Base-by-base conservation (phyloP, 2,329 filamentous ascomycete species). In the Pseudogymnoascus sp. region DNA sequence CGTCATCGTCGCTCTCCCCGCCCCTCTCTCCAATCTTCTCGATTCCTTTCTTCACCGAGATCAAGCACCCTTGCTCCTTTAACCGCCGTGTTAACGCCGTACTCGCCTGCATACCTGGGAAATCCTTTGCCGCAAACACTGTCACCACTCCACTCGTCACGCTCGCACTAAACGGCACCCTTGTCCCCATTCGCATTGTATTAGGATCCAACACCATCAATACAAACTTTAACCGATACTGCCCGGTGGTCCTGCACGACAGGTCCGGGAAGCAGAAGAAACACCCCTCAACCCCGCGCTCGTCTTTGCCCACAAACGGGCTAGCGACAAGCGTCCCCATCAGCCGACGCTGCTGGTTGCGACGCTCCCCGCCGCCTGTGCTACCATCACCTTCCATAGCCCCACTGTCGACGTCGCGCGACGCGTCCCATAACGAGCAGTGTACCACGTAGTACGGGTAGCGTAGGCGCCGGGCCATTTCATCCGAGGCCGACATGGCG, bases 181-280 rank as follows among this genome's bases (percentile, higher is more conserved):
- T 78, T 53, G 74, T 74, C 29, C 84, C 85, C 2, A 81, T 81
- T 13, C 77, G 76, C 74, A 85, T 82, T 59, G 78, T 77, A 37
- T 75, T 76, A 1, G 86, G 86, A 67, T 92, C 86, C 44, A 93
- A 82, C 65, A 89, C 83, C 71, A 92, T 84, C 21, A 93, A 79
- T 38, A 84, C 84, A 73, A 95, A 93, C 56, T 84, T 85, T 62
- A 95, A 81, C 16, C 88, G 81, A 74, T 90, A 95, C n/a, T 79
- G 79, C 19, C 90, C 90, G 1, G 90, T 86, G 0, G 88, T 92
- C 35, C 90, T 84, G 72, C 89, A 91, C 3, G 88, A 92, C 19
- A 95, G 79, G 72, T 95, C 90, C 0, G 89, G 88, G 72, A 95
- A 95, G 72, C 89, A 91, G 74, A 93, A 95, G 78, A 93, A 95